phyloP scores from a whole-genome alignment of 2,329 filamentous ascomycete species.

The Scedosporium apiospermum region DNA sequence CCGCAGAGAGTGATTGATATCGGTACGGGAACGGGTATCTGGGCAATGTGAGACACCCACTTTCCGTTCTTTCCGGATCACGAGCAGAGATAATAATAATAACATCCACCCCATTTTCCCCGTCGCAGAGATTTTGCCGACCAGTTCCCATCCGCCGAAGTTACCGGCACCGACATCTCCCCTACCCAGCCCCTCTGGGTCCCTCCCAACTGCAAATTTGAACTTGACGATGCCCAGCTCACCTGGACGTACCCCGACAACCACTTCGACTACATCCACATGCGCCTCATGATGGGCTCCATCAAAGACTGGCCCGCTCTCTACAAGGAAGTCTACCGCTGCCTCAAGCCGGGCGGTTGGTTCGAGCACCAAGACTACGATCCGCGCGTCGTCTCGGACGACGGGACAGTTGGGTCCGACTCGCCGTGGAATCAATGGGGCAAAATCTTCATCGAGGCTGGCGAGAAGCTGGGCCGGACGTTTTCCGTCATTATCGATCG shows the following conservation, averaged over 20 bases:
- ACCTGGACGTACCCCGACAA: constrained; percentile 34
- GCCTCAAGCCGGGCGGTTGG: constrained; percentile 32
- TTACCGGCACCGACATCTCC: constrained; percentile 43
- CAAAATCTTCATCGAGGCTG: neutral
- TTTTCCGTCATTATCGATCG: neutral
- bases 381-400: constrained; percentile 25
- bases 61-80: too few species aligned
- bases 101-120: neutral
- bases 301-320: constrained; percentile 47
- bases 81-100: constrained; percentile 18
- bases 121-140: constrained; percentile 35
- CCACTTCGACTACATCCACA: constrained; percentile 50
- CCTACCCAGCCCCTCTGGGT: constrained; percentile 47
- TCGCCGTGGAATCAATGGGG: neutral
- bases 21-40: constrained; percentile 47
- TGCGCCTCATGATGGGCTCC: constrained; percentile 45
- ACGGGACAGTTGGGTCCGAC: constrained; percentile 15
- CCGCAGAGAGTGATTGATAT: constrained; percentile 36
- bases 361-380: constrained; percentile 19
- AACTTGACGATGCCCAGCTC: constrained; percentile 22
- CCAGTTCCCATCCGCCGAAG: constrained; percentile 31
- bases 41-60: constrained; percentile 25
- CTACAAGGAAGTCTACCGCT: constrained; percentile 37
- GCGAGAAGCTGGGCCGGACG: neutral
- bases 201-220: constrained; percentile 24